A percentile compares a stretch with the other conserved stretches of the same genome.
Evolutionary conservation across 2,329 filamentous ascomycete species (phyloP).

Genomic region (Aspergillus ibericus): DNA sequence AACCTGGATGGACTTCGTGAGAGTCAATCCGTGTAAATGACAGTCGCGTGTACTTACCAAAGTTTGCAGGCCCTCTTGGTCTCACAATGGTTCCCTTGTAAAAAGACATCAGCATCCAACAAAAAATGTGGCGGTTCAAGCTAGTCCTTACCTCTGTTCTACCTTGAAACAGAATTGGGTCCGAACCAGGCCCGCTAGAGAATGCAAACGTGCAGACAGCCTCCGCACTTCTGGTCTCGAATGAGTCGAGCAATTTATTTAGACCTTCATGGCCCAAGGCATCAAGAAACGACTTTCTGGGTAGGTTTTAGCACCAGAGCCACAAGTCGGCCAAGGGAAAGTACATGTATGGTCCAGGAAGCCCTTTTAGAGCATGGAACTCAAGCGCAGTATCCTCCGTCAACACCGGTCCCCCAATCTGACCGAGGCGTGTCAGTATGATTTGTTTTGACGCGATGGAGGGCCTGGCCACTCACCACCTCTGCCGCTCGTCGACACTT

Average conservation of each 20-base stretch:
- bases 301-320: conserved; percentile 6
- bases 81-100: conserved; percentile 77
- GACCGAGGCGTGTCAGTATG: conserved; percentile 5
- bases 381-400: conserved; percentile 95
- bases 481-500: conserved; percentile 84
- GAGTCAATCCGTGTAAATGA: background rate
- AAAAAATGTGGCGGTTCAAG: background rate
- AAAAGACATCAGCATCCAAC: conserved; percentile 4
- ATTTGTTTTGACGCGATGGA: background rate
- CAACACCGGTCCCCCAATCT: conserved; percentile 84
- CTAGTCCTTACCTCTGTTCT: conserved; percentile 66
- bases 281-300: conserved; percentile 90
- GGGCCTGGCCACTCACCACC: conserved; percentile 53
- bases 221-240: conserved; percentile 86
- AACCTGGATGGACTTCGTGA: conserved; percentile 59
- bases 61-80: conserved; percentile 73
- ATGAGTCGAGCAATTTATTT: conserved; percentile 85
- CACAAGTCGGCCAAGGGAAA: conserved; percentile 29
- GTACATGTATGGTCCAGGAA: conserved; percentile 95
- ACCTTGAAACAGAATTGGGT: conserved; percentile 88
- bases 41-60: conserved; percentile 61
- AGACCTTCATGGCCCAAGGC: conserved; percentile 79
- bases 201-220: conserved; percentile 97
- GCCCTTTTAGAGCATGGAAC: conserved; percentile 84
- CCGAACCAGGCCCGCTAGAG: conserved; percentile 77